Conservation (phyloP, 306 rosid species). For the Medicago arabica region DNA sequence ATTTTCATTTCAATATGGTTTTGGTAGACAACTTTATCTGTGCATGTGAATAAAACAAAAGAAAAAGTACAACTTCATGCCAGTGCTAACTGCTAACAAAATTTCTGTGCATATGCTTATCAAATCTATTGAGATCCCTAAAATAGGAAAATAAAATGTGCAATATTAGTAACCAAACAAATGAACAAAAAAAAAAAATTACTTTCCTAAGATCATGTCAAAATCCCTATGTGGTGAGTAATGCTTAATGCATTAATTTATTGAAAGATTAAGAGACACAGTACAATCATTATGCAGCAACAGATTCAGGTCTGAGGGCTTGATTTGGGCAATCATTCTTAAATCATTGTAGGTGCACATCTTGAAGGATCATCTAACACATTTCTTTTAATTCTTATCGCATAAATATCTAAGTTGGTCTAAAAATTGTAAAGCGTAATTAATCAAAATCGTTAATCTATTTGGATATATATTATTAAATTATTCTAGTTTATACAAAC, state of each 20-base stretch:
- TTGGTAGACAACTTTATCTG: constrained; percentile 37
- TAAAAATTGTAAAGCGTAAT: too few species aligned
- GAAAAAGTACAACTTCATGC: constrained; percentile 39
- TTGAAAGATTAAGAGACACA: constrained; percentile 22
- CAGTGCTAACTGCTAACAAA: constrained; percentile 34
- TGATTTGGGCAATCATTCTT: constrained; percentile 34
- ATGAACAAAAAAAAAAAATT: constrained; percentile 17
- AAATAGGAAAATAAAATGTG: constrained; percentile 2
- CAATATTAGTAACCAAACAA: neutral
- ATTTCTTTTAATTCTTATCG: too few species aligned
- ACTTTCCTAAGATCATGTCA: constrained; percentile 29
- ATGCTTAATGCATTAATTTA: constrained; percentile 23
- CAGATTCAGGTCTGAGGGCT: constrained; percentile 7
- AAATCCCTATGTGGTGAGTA: neutral
- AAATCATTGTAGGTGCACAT: constrained; percentile 31
- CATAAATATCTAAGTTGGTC: too few species aligned
- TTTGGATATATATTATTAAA: too few species aligned
- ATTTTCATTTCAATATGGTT: constrained; percentile 28
- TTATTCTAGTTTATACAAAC: too few species aligned
- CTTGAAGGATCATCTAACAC: constrained; percentile 3
- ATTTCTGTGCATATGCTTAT: constrained; percentile 33
- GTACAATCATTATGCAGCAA: constrained; percentile 13
- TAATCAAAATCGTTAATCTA: too few species aligned
- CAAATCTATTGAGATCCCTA: constrained; percentile 40
- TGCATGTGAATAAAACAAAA: constrained; percentile 47